Percentiles rank a stretch among this genome's conserved stretches.
Conservation (phyloP, 768 basidiomycete genomes). For the Boletus tomentosulus region DNA sequence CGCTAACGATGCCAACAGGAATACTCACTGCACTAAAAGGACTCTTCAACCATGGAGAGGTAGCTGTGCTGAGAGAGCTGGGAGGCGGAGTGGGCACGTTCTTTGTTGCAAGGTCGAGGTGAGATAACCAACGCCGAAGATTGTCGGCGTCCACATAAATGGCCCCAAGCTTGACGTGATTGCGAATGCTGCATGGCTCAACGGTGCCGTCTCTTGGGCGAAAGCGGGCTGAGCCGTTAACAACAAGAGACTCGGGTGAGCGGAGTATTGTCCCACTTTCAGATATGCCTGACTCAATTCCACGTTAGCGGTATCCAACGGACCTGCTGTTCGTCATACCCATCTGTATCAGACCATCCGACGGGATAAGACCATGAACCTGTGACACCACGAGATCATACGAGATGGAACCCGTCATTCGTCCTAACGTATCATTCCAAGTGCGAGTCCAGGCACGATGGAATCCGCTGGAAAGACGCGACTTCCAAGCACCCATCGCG, state of each 20-base stretch:
- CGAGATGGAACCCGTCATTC: constrained; percentile 52
- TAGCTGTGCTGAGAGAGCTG: constrained; percentile 1
- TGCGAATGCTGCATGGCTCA: constrained; percentile 50
- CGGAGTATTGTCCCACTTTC: constrained; percentile 39
- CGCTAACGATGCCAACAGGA: neutral
- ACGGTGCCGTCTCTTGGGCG: constrained; percentile 54
- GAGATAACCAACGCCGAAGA: constrained; percentile 11
- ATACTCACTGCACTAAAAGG: constrained; percentile 24
- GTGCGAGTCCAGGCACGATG: constrained; percentile 64
- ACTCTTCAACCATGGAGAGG: constrained; percentile 27
- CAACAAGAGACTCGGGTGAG: constrained; percentile 42
- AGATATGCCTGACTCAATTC: constrained; percentile 11
- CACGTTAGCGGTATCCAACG: neutral
- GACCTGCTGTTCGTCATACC: constrained; percentile 25
- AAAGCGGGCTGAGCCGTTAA: constrained; percentile 49
- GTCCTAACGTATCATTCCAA: constrained; percentile 67
- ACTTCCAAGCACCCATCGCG: constrained; percentile 59
- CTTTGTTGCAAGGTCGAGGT: constrained; percentile 6
- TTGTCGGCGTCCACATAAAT: constrained; percentile 47
- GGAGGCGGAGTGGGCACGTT: constrained; percentile 1
- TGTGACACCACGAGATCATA: constrained; percentile 47
- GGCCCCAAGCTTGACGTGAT: constrained; percentile 42
- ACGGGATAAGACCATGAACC: constrained; percentile 41
- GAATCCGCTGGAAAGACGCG: constrained; percentile 54
- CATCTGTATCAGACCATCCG: constrained; percentile 10